phyloP scores from a whole-genome alignment of 768 basidiomycete genomes.

The Heimioporus sp. region DNA sequence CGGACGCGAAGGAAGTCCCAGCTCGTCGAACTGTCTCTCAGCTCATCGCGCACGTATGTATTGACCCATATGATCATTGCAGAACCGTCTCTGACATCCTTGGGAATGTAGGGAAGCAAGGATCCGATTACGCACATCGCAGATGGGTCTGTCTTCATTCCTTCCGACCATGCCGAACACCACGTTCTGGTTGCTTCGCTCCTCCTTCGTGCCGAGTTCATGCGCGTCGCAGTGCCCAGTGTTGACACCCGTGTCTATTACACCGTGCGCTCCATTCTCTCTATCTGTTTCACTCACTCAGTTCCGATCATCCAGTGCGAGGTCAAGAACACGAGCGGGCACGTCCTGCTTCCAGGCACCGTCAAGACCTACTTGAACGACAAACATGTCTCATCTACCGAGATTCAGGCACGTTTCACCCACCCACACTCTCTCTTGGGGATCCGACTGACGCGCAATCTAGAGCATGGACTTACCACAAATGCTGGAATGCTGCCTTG shows the following conservation, averaged over 20 bases:
- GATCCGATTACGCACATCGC: constrained; percentile 20
- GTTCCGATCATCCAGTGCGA: constrained; percentile 12
- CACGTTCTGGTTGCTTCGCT: constrained; percentile 22
- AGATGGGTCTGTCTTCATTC: constrained; percentile 10
- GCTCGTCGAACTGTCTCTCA: constrained; percentile 6
- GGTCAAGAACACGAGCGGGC: constrained; percentile 25
- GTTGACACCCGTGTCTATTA: constrained; percentile 18
- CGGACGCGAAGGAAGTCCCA: too few species aligned
- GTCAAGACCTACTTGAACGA: constrained; percentile 29
- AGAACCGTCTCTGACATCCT: too few species aligned
- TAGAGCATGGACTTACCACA: constrained; percentile 17
- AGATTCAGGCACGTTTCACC: constrained; percentile 16
- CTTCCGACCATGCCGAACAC: constrained; percentile 10
- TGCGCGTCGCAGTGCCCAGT: neutral
- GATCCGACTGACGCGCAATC: too few species aligned
- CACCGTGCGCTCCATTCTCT: constrained; percentile 6
- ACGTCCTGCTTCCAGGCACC: constrained; percentile 26
- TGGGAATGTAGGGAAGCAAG: constrained; percentile 9
- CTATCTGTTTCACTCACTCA: neutral
- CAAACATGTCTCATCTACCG: constrained; percentile 24
- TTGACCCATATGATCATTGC: too few species aligned
- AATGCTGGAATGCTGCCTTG: constrained; percentile 18
- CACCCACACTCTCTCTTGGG: too few species aligned
- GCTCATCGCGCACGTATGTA: constrained; percentile 11
- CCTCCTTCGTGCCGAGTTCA: neutral